Evolutionary conservation across 306 rosid species (phyloP), one percentile per base, ranked within the genome.

Genomic region (Psophocarpus tetragonolobus): DNA sequence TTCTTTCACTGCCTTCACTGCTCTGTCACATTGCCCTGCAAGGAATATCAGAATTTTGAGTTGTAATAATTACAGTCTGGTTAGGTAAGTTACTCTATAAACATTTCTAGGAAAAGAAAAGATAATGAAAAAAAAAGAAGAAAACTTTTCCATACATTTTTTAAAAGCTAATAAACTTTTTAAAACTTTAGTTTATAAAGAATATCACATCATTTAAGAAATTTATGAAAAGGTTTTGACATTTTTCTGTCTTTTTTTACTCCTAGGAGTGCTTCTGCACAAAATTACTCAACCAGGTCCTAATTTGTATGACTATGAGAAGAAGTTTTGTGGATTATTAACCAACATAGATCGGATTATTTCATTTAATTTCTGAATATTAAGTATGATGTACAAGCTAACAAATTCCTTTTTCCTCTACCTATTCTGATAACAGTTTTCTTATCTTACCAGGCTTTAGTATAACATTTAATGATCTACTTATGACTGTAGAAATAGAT

Each of bases 1-100:
- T 84, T 92, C 97, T 88, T 91, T 91, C 69, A 92, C 84, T 50
- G 80, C 95, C 83, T 89, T 92, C 91, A 92, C 97, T 32, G 97
- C 98, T 83, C 75, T 87, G 2, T 95, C 98, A 69, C 97, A 92
- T 81, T 95, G 97, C 80, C 98, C 98, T 92, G 88, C 73, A 30
- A 74, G 60, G 3, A 29, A 58, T 62, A 57, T 57, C 67, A 62
- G 14, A 33, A 48, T 35, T 21, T 24, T 62, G 2, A 61, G 6
- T 14, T 11, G 4, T 9, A 6, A 8, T 36, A 41, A 32, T 62
- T 61, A 60, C 57, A 8, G 42, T 36, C 4, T 21, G 18, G 65
- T n/a, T n/a, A n/a, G n/a, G n/a, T n/a, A n/a, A n/a, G n/a, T n/a
- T n/a, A n/a, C n/a, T n/a, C n/a, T n/a, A n/a, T n/a, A n/a, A n/a